Conservation (phyloP, 441 rosid genomes). For the Corymbia citriodora region DNA sequence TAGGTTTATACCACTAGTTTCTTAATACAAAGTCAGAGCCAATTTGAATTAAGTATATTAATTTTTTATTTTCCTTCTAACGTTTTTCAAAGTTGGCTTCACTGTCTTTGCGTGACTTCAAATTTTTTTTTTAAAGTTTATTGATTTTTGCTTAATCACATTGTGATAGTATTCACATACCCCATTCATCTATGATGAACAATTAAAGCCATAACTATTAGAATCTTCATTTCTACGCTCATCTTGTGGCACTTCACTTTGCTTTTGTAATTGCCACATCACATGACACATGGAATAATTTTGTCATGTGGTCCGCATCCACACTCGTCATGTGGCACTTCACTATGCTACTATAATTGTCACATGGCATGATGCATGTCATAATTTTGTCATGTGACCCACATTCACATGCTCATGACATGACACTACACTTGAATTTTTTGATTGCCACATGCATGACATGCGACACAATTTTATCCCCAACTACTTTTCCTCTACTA, state of each 20-base stretch:
- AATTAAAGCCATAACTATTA: too few relatives aligned
- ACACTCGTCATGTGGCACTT: not conserved
- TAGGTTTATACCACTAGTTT: not conserved
- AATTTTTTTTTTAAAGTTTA: too few relatives aligned
- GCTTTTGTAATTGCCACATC: not conserved
- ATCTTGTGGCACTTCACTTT: not conserved
- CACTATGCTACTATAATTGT: too few relatives aligned
- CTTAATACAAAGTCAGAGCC: not conserved
- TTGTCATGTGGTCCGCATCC: rapidly evolving
- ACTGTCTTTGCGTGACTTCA: not conserved
- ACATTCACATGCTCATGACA: too few relatives aligned
- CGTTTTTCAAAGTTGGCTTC: not conserved
- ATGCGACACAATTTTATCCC: rapidly evolving
- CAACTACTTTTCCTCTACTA: not conserved
- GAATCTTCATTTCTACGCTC: rapidly evolving
- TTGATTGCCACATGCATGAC: not conserved
- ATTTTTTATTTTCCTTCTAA: too few relatives aligned
- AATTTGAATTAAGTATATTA: too few relatives aligned
- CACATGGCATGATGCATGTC: not conserved
- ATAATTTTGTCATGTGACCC: too few relatives aligned
- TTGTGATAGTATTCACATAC: not conserved
- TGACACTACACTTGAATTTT: not conserved
- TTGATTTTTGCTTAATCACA: too few relatives aligned
- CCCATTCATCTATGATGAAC: not conserved
- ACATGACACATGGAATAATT: not conserved